Evolutionary conservation across 176 grass and related monocot species (phyloP), one percentile per base, ranked within the genome.

Genomic region (Zea luxurians): DNA sequence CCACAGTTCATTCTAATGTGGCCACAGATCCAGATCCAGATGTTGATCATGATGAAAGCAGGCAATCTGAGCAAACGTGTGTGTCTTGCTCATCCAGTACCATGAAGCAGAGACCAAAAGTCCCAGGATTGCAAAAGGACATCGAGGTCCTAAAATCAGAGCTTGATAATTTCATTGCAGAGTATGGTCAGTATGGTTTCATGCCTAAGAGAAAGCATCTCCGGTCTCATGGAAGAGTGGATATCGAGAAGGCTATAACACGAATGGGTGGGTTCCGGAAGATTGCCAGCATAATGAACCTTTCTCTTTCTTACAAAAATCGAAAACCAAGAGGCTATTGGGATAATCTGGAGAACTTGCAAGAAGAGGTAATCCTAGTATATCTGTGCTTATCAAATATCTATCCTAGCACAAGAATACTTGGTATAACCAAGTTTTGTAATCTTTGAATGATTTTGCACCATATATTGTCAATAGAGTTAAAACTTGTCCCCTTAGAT

Each of bases 161-260:
- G 80, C 82, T 94, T 75, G 68, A 68, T 20, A 86, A 54, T 46
- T 98, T 98, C 73, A 92, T 98, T 78, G 76, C 75, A 52, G 84
- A 73, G 37, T 87, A 94, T 74, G 96, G 96, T 64, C 87, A 91
- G 55, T 68, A 87, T 42, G 96, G 96, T 2, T 98, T 95, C 83
- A 94, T 98, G 96, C 96, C 96, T 21, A 94, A 94, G 92, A 92
- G 96, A 81, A 94, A 92, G 71, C 95, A 98, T 58, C 91, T 98
- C 15, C 83, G 95, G 18, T 73, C 55, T n/a, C 85, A 94, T 75
- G 89, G 95, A 58, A 83, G 96, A 66, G 92, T 98, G 75, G 96
- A 98, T 83, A 98, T 98, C 0, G 96, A 98, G 72, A 98, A 98
- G 89, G 92, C 96, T 48, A 94, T 98, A 87, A 94, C 96, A 48